Conservation (phyloP, 441 rosid genomes). For the Erodium moschatum region DNA sequence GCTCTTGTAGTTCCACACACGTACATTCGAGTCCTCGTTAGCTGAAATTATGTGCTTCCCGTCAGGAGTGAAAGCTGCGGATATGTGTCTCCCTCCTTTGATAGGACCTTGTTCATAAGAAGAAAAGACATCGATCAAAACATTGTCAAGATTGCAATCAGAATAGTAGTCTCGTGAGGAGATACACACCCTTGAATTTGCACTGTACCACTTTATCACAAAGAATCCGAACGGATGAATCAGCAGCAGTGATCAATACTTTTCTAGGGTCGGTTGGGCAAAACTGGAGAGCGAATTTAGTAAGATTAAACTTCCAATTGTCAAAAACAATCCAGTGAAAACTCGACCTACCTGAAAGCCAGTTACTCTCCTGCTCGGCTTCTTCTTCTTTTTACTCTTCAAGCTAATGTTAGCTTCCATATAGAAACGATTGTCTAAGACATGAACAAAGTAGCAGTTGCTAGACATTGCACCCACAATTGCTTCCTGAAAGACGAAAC, state of each 20-base stretch:
- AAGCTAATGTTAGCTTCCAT: constrained; percentile 59
- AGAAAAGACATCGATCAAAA: not conserved
- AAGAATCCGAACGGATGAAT: constrained; percentile 70
- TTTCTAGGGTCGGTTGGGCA: constrained; percentile 59
- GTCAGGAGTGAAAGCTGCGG: constrained; percentile 62
- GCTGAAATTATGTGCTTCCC: constrained; percentile 81
- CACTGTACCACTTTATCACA: constrained; percentile 51
- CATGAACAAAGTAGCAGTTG: constrained; percentile 56
- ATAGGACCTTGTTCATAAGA: constrained; percentile 32
- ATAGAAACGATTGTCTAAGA: constrained; percentile 61
- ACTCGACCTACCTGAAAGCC: constrained; percentile 49
- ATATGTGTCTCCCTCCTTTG: constrained; percentile 49
- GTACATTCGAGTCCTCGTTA: constrained; percentile 71
- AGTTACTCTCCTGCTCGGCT: constrained; percentile 62
- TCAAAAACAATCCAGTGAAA: constrained; percentile 15
- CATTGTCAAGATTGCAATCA: no score
- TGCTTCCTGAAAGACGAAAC: constrained; percentile 44
- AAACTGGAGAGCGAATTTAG: constrained; percentile 33
- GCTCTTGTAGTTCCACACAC: constrained; percentile 58
- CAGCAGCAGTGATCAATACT: constrained; percentile 78
- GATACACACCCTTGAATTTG: constrained; percentile 55
- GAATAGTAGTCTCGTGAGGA: no score
- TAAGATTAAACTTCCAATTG: no score
- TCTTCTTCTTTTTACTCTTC: constrained; percentile 55
- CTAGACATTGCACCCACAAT: constrained; percentile 70